Evolutionary conservation across 2,329 filamentous ascomycete species (phyloP).

Genomic region (Mariannaea elegans): DNA sequence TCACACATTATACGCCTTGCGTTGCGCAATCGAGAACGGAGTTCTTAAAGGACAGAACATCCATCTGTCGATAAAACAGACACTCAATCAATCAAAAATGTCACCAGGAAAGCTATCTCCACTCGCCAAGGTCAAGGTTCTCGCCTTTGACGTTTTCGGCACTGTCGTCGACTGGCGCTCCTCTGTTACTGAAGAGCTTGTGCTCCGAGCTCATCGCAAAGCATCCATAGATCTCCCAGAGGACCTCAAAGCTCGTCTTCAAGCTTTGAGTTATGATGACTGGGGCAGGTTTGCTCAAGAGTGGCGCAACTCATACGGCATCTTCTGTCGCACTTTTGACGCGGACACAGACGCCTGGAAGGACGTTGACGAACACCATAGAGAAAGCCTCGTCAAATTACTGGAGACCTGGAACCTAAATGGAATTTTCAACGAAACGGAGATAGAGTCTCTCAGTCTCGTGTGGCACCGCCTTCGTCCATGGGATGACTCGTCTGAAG

Average conservation of each 20-base stretch:
- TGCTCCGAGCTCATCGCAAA: conserved; percentile 58
- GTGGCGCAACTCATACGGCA: conserved; percentile 72
- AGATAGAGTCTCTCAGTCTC: conserved; percentile 70
- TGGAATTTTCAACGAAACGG: conserved; percentile 68
- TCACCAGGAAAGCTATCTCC: conserved; percentile 38
- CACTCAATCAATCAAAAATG: conserved; percentile 25
- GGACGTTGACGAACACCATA: conserved; percentile 77
- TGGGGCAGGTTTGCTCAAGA: conserved; percentile 74
- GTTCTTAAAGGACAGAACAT: too few relatives aligned
- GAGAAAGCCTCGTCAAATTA: conserved; percentile 67
- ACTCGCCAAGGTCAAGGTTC: conserved; percentile 58
- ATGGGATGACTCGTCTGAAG: conserved; percentile 70
- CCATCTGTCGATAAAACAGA: too few relatives aligned
- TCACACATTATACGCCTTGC: not conserved
- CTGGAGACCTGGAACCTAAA: conserved; percentile 64
- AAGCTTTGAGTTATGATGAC: conserved; percentile 61
- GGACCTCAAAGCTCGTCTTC: conserved; percentile 56
- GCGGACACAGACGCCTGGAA: conserved; percentile 63
- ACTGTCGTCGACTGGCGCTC: conserved; percentile 83
- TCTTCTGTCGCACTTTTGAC: conserved; percentile 66
- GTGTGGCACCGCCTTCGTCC: conserved; percentile 78
- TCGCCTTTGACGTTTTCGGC: conserved; percentile 82
- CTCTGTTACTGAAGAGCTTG: conserved; percentile 69
- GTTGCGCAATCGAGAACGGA: not conserved
- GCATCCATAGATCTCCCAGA: conserved; percentile 58